Evolutionary conservation across 345 rosid species (phyloP), one percentile per base, ranked within the genome.

Genomic region (Chamaenerion angustifolium): DNA sequence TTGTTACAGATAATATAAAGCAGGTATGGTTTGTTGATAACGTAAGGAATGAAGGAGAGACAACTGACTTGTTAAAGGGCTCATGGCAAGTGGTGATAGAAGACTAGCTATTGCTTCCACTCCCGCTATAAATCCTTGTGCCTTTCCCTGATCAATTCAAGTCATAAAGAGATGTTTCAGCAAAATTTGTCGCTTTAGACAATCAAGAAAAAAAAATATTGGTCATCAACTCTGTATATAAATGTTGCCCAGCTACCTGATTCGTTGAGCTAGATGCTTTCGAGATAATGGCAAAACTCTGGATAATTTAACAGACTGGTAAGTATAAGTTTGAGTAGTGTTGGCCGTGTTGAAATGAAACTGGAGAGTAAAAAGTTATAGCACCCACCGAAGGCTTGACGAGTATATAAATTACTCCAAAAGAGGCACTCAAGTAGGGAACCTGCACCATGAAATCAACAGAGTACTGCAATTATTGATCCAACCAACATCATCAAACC

Each of bases 41-140:
- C 9, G n/a, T 11, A 8, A 7, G 10, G 21, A 48, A 14, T 23
- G 3, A 42, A 18, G 31, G 37, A 16, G 11, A 15, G 12, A 16
- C 16, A 49, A 65, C 75, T 68, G 46, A 77, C 83, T 49, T 13
- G 83, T 74, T 51, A 77, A 57, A 54, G 83, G 83, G 60, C 75
- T 77, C 75, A 73, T 73, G 19, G 61, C 75, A 11, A 77, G 51
- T 0, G 83, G 79, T 4, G 79, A 77, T 56, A 73, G 52, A 44
- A 73, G 64, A 21, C 75, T 73, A 7, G 76, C 72, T 46, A 77
- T 56, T 14, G 82, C 48, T 55, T 73, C 51, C 45, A 73, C 82
- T 8, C 82, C 82, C 2, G 79, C 79, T 12, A 77, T 55, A 56
- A 73, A 77, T 12, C 82, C 82, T 42, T 77, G 82, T 13, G 71